Evolutionary conservation across 2,329 filamentous ascomycete genomes (phyloP), one percentile per base, ranked within the genome.

Genomic region (Botrytis porri): DNA sequence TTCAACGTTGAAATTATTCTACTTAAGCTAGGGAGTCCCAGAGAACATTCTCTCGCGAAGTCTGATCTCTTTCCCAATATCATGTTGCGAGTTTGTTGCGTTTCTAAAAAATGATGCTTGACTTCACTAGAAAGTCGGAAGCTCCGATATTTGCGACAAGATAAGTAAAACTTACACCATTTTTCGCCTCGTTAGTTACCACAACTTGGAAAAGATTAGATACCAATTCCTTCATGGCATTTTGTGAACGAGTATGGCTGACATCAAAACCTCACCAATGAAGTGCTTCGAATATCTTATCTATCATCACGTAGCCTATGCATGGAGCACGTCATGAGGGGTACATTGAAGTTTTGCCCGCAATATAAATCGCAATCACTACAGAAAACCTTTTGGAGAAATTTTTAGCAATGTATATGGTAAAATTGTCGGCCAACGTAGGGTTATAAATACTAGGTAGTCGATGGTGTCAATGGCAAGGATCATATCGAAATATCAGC

Each of bases 401-500:
- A 69, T 18, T 1, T 14, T 41, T 32, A 41, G 3, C 9, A 69
- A 25, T 43, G 8, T 69, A 45, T 29, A 71, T 43, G 64, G 29
- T 29, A 60, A 20, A 51, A 61, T 29, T 57, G 29, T 39, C 35
- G n/a, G 10, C 18, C 48, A 69, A 29, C 65, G 37, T 57, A 37
- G 22, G 39, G 45, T 18, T 29, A 9, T 57, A 8, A 32, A 29
- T 57, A 29, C n/a, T 57, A 18, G n/a, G 66, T 32, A 45, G n/a
- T 37, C 57, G 66, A 73, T 73, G 72, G 67, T 71, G 67, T 73
- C 72, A 73, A 59, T 29, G 39, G 60, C 72, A 71, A 63, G 72
- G 72, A 64, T 71, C 32, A 73, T 73, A 71, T 59, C 72, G 72
- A 57, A 62, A 73, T 67, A 22, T 32, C 16, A 37, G 43, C 14